Evolutionary conservation across 1,139 yeast species (phyloP), one percentile per base, ranked within the genome.

Genomic region (Yamadazyma sp.): DNA sequence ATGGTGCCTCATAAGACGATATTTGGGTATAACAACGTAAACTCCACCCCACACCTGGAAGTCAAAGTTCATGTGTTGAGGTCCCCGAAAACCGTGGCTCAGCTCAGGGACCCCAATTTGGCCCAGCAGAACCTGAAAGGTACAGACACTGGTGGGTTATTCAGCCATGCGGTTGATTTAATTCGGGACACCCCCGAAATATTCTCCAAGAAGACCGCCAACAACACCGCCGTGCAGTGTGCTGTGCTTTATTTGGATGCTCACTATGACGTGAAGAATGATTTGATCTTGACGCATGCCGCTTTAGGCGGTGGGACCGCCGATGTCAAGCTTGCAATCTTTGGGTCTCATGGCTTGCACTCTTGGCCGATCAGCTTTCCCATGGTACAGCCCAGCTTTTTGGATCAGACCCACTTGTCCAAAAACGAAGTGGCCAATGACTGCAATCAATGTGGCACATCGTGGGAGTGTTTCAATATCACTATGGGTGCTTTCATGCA

Each of bases 401-500:
- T 83, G 36, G 98, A 92, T 56, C 73, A 75, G 10, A 84, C 95
- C 0, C 73, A 60, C 16, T 71, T 86, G 15, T 76, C 81, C 39
- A 75, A 72, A 0, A 58, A 56, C 1, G 89, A 87, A 48, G 96
- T 91, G 7, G 97, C 96, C 7, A 89, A 92, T 57, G 98, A 92
- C 58, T 73, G 84, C 47, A 77, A 79, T 52, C 84, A 88, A 56
- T 85, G 95, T 59, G 87, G 95, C 1, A 78, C 95, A 1, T 76
- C 84, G 41, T 92, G 96, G 96, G 97, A 89, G 60, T 87, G 95
- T 54, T 64, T 86, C 32, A 84, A 86, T 45, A 76, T 92, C 31
- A 88, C 97, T 1, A 61, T 87, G 57, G 98, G 98, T 31, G 98
- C 98, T 0, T 89, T 88, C 53, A 75, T 91, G 85, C 98, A 92